Base-by-base conservation (phyloP, 805 yeast genomes). In the Candida hispaniensis region DNA sequence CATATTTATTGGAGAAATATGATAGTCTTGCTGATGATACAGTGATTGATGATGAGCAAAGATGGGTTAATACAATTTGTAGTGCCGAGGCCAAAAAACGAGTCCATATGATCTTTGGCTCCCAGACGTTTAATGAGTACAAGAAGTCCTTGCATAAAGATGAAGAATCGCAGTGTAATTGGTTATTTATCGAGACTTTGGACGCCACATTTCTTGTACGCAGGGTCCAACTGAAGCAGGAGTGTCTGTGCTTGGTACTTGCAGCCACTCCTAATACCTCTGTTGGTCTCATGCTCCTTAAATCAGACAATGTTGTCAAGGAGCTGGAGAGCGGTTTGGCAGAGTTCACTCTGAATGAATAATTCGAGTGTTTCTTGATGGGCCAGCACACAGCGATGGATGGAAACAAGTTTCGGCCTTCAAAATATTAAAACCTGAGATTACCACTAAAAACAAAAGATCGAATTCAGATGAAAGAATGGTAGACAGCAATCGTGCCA, bases 81-180 rank as follows among this genome's bases (percentile, higher is more conserved):
- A 43, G 26, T 12, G 49, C 30, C 22, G 26, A 41, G 13, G 41
- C 54, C 47, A 49, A 50, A 25, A 53, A 55, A 5, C 51, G 51
- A 23, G 47, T 54, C 9, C 48, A 44, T 22, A 50, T 49, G 7
- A 39, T 51, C n/a, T 50, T 50, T 39, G 56, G 54, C 4, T 45
- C 56, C 11, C 41, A 49, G 24, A 41, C 43, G 7, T 52, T 55
- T 52, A 34, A 43, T 8, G 47, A 46, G 35, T 47, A 47, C 30
- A 14, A 19, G 21, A 28, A 26, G 15, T 28, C 39, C 4, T 24
- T 24, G 20, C 26, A 29, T 16, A 14, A 14, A 26, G 12, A 10
- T n/a, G 33, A 19, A 13, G 41, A 34, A 9, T 30, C 39, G 19
- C 11, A 33, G 34, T 39, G 27, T n/a, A 39, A 34, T 12, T 53